Base-by-base conservation (phyloP, 2,329 filamentous ascomycete species). In the Fusarium incarnatum region DNA sequence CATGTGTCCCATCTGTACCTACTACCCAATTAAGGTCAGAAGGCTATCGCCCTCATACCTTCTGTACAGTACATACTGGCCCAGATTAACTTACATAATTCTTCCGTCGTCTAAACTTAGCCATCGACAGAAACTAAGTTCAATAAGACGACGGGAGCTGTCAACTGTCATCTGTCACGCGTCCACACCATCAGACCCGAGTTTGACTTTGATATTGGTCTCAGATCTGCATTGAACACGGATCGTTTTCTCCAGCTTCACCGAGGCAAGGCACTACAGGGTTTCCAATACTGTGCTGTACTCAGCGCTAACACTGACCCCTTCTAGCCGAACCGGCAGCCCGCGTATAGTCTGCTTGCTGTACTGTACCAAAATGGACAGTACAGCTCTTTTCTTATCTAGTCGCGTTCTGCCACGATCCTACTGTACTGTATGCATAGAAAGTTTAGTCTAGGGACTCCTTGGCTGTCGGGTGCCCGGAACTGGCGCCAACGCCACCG, bases 401-500 rank as follows among this genome's bases (percentile, higher is more conserved):
- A 34, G 47, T 34, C 47, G 10, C 6, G 28, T 49, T 16, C 20
- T 34, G 22, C 13, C 16, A 34, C 15, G 47, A 22, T 23, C 41
- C 13, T 11, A 23, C 9, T 18, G 34, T 40, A 52, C 32, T n/a
- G 23, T n/a, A 10, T 25, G 30, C 16, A 40, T 40, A 46, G 34
- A 37, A 37, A 37, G 34, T 37, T 37, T n/a, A 49, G 42, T 42
- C 47, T 62, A 32, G 49, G 23, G 25, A 52, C 48, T 52, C 53
- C 37, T 47, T 59, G 25, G 30, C 42, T 22, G 34, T 63, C 25
- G 42, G 45, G 27, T 54, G 20, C 44, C 41, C 47, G 44, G 20
- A 46, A 44, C 40, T 67, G 42, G 52, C 37, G 50, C 25, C 52
- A 47, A 40, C 54, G 68, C 68, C 68, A 68, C 54, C 47, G 52